phyloP scores from a whole-genome alignment of 1,139 yeast genomes.

The Candida sojae region DNA sequence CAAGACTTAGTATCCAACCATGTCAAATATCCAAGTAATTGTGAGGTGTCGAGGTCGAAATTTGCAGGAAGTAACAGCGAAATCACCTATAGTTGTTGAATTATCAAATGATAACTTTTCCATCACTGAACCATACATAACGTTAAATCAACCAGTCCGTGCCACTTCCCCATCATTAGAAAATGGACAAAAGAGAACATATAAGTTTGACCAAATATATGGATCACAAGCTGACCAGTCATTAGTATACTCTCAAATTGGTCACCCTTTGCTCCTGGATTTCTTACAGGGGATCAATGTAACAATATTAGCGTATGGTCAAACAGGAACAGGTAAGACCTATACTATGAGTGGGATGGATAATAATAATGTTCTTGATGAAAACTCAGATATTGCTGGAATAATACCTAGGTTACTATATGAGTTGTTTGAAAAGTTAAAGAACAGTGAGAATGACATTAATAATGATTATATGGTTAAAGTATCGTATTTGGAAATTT shows the following conservation, averaged over 20 bases:
- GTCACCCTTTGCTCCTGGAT: slow-evolving; percentile 62
- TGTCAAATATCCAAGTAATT: slow-evolving; percentile 71
- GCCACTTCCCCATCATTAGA: slow-evolving; percentile 11
- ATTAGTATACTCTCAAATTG: slow-evolving; percentile 59
- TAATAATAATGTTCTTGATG: slow-evolving; percentile 10
- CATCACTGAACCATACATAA: slow-evolving; percentile 34
- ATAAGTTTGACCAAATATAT: slow-evolving; percentile 71
- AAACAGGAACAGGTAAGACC: slow-evolving; percentile 89
- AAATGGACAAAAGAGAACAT: slow-evolving; percentile 40
- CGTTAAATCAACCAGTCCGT: slow-evolving; percentile 35
- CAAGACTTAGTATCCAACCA: slow-evolving; percentile 6
- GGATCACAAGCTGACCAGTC: slow-evolving; percentile 72
- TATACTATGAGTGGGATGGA: slow-evolving; percentile 66
- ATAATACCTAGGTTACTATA: slow-evolving; percentile 66
- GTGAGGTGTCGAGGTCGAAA: slow-evolving; percentile 89
- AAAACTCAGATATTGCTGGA: slow-evolving; percentile 47
- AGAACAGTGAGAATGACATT: slow-evolving; percentile 32
- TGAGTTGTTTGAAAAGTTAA: slow-evolving; percentile 51
- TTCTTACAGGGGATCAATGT: slow-evolving; percentile 73
- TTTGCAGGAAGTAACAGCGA: slow-evolving; percentile 65
- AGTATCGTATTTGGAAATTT: slow-evolving; percentile 72
- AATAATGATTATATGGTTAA: slow-evolving; percentile 57
- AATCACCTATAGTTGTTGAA: slow-evolving; percentile 73
- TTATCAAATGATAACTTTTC: slow-evolving; percentile 52
- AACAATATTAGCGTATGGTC: slow-evolving; percentile 85